phyloP scores from a whole-genome alignment of 257 asterid genomes.

The Lavandula angustifolia region DNA sequence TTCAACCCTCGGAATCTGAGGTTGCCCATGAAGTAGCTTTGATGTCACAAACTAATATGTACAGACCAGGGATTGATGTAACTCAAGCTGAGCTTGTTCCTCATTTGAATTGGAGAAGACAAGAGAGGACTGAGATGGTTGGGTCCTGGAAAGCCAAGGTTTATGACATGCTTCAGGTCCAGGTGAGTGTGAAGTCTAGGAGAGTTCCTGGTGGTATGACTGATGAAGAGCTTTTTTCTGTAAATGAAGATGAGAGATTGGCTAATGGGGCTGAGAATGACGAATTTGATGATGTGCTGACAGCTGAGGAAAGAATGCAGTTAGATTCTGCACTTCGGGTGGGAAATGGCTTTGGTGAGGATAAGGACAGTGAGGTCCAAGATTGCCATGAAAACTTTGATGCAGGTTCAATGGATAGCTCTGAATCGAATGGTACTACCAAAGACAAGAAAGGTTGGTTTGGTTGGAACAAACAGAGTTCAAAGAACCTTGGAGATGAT shows the following conservation, averaged over 20 bases:
- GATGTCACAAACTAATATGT: constrained; percentile 99
- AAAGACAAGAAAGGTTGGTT: constrained; percentile 96
- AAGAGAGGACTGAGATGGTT: constrained; percentile 90
- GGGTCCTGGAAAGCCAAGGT: constrained; percentile 97
- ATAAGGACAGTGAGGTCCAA: constrained; percentile 69
- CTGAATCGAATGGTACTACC: constrained; percentile 69
- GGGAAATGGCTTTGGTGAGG: constrained; percentile 77
- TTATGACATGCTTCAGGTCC: constrained; percentile 92
- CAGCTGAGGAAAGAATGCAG: constrained; percentile 95
- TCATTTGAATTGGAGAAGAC: constrained; percentile 95
- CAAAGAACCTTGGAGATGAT: constrained; percentile 76
- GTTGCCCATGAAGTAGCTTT: constrained; percentile 95
- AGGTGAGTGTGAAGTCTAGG: constrained; percentile 96
- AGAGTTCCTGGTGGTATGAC: constrained; percentile 99
- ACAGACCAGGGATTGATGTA: constrained; percentile 98
- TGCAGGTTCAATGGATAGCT: constrained; percentile 65
- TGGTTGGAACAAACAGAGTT: constrained; percentile 81
- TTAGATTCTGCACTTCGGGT: constrained; percentile 88
- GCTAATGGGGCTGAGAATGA: constrained; percentile 61
- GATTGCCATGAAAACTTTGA: constrained; percentile 66
- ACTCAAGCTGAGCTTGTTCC: constrained; percentile 97
- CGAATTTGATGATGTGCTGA: constrained; percentile 76
- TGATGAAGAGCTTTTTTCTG: constrained; percentile 90
- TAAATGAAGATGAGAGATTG: constrained; percentile 72
- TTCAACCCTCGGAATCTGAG: constrained; percentile 93